phyloP scores from a whole-genome alignment of 495 filamentous ascomycete genomes.

The Penicillium lagena region DNA sequence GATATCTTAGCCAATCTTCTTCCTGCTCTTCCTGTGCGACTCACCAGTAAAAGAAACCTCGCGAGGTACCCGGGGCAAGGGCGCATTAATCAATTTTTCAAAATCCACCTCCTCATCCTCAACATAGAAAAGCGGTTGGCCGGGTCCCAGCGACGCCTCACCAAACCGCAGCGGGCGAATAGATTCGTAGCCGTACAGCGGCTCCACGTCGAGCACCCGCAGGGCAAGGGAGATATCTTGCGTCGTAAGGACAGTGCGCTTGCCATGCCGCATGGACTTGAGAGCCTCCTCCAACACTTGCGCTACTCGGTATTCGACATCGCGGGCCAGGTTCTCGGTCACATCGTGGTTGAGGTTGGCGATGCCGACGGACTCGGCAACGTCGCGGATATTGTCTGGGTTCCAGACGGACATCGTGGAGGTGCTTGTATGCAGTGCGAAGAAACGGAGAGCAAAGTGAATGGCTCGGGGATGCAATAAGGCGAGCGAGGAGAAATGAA shows the following conservation, averaged over 20 bases:
- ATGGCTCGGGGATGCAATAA: too few relatives aligned
- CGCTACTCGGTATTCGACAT: conserved; percentile 89
- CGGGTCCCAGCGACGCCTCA: conserved; percentile 86
- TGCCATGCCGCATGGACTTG: conserved; percentile 87
- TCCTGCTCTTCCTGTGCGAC: conserved; percentile 2
- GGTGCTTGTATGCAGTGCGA: neutral
- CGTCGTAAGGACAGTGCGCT: conserved; percentile 75
- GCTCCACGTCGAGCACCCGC: conserved; percentile 82
- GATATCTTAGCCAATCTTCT: conserved; percentile 11
- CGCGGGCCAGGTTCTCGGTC: conserved; percentile 75
- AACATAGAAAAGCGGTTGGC: conserved; percentile 94
- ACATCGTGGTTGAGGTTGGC: conserved; percentile 71
- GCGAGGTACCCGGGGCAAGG: conserved; percentile 88
- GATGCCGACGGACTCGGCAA: conserved; percentile 92
- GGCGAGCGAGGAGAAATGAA: too few relatives aligned
- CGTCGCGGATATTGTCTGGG: conserved; percentile 87
- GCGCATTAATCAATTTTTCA: conserved; percentile 95
- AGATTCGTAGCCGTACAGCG: conserved; percentile 91
- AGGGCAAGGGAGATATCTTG: conserved; percentile 82
- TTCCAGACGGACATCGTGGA: conserved; percentile 72
- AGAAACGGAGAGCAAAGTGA: too few relatives aligned
- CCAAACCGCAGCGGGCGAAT: conserved; percentile 81
- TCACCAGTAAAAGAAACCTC: conserved; percentile 86
- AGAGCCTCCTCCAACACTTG: conserved; percentile 90
- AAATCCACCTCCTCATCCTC: conserved; percentile 99